Evolutionary conservation across 2,329 filamentous ascomycete species (phyloP), one percentile per base, ranked within the genome.

Genomic region (Penicillium sp.): DNA sequence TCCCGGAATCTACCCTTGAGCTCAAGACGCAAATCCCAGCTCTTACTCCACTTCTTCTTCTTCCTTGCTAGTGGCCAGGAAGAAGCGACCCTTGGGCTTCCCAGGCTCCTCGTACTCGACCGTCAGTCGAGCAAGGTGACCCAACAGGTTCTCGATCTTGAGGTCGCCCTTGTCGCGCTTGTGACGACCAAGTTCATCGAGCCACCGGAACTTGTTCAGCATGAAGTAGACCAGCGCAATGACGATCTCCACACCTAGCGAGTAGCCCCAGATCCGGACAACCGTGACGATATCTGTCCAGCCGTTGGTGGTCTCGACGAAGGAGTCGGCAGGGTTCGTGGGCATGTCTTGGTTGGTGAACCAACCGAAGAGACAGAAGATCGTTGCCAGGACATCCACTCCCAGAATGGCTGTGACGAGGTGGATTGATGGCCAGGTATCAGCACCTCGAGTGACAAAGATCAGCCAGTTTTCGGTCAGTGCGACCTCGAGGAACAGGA

Each of bases 391-490:
- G 45, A 79, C 73, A 62, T 88, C 85, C 58, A 89, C 85, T 61
- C 79, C 80, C 48, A 85, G 71, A 64, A 88, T 88, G 50, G 85
- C 85, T 34, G 71, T 73, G 48, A 88, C 76, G 22, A 89, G 75
- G 64, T 87, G 84, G 76, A 83, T 83, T 0, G 84, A 87, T 43
- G 85, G 85, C 75, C 80, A 84, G 6, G 84, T 88, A 64, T 82
- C 77, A 54, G 79, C 81, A 53, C 85, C 88, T 77, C 88, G 87
- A 57, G 88, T 95, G 72, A 95, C 91, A 77, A 95, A 95, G 70
- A 95, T 95, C 44, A 95, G 82, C 89, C 88, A 95, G 76, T 95
- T 95, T 78, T 95, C 88, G 53, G 88, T 91, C 48, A 95, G 81
- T 7, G 87, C 90, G 66, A 95, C 85, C 75, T 95, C 83, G 39